phyloP scores from a whole-genome alignment of 2,329 filamentous ascomycete genomes.

The Biscogniauxia mediterranea region DNA sequence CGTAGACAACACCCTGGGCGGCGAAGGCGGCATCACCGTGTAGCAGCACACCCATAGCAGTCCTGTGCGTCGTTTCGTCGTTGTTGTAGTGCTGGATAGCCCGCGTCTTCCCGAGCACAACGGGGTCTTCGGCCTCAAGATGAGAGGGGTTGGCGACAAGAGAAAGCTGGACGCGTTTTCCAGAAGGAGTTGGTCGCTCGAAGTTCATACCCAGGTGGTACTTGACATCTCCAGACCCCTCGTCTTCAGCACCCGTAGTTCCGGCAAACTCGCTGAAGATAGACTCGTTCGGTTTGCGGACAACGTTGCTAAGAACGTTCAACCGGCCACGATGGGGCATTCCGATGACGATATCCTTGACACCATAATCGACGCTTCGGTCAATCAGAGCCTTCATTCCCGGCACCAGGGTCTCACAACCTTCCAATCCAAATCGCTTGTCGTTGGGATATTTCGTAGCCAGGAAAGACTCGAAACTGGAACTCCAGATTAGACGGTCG shows the following conservation, averaged over 20 bases:
- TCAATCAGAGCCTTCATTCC: slow-evolving; percentile 99
- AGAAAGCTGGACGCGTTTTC: slow-evolving; percentile 98
- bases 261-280: slow-evolving; percentile 99
- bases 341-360: slow-evolving; percentile 98
- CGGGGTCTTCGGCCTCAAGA: slow-evolving; percentile 95
- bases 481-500: slow-evolving; percentile 97
- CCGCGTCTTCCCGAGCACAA: slow-evolving; percentile 94
- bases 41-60: slow-evolving; percentile 91
- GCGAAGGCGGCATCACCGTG: slow-evolving; percentile 98
- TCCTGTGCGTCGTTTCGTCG: slow-evolving; percentile 83
- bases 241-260: slow-evolving; percentile 80
- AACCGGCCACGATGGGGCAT: slow-evolving; percentile 99
- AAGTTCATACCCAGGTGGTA: slow-evolving; percentile 99
- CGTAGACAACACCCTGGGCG: slow-evolving; percentile 95
- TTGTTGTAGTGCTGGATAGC: slow-evolving; percentile 99
- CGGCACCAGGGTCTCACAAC: slow-evolving; percentile 92
- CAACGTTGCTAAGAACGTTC: slow-evolving; percentile 97
- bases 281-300: slow-evolving; percentile 98
- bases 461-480: slow-evolving; percentile 93
- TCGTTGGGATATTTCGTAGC: slow-evolving; percentile 99
- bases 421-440: slow-evolving; percentile 98
- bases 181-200: slow-evolving; percentile 94
- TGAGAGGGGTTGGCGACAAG: slow-evolving; percentile 98
- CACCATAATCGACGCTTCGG: slow-evolving; percentile 94
- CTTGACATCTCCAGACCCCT: slow-evolving; percentile 98